Evolutionary conservation across 176 grass and related monocot species (phyloP), one percentile per base, ranked within the genome.

Genomic region (Aegilops bicornis): DNA sequence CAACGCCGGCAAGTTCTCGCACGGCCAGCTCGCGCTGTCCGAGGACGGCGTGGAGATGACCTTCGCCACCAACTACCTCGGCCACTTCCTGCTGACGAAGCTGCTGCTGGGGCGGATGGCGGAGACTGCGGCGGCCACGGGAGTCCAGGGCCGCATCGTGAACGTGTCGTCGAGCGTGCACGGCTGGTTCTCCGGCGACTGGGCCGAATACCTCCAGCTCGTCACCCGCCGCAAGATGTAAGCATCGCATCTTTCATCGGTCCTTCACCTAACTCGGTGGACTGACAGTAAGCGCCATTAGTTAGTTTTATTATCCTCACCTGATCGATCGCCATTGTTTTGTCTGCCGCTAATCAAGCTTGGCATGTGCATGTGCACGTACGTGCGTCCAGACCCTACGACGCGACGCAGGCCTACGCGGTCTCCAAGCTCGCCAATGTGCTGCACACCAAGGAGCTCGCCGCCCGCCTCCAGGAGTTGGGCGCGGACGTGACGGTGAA

Each of bases 41-140:
- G 97, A 96, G 89, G 92, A 98, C 89, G 97, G 94, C 64, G 88
- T 98, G 22, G 97, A 98, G 91, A 98, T 96, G 97, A 96, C 93
- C 61, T 98, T 98, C 92, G 97, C 97, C 43, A 96, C 97, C 67
- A 98, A 98, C 86, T 94, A 96, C n/a, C 86, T 98, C 6, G 95
- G 97, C 3, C 97, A 98, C 36, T 98, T 98, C 62, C 64, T 98
- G 19, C 85, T 98, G 14, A 96, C 97, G 8, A 88, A 96, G 87
- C 77, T 96, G 19, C 89, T 98, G 19, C 4, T 88, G 12, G 83
- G 77, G 33, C 86, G 88, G 67, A 91, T 98, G 97, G 87, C 62
- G 82, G 94, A 91, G 80, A 94, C 97, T 61, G 94, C 97, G 23
- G 83, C 62, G 20, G 62, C 35, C 16, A 88, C 94, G 8, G 93